phyloP scores from a whole-genome alignment of 345 rosid genomes.

The Ceriops decandra region DNA sequence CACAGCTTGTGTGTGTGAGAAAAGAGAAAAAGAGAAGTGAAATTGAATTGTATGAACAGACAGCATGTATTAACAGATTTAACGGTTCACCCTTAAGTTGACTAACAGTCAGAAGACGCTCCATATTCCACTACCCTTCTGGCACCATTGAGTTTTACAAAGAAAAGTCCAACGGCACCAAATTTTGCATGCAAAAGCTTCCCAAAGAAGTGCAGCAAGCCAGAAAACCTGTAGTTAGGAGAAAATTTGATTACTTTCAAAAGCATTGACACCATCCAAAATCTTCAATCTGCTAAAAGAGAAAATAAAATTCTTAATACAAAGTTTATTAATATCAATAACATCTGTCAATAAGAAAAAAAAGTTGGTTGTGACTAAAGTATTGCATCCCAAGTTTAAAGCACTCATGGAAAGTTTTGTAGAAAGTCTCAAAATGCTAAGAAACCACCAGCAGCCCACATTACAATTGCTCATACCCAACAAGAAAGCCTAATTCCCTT shows the following conservation, averaged over 20 bases:
- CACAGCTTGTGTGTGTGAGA: not conserved
- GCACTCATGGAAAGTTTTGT: not conserved
- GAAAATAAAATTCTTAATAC: not conserved
- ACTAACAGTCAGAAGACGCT: slow-evolving; percentile 35
- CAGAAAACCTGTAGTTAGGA: slow-evolving; percentile 20
- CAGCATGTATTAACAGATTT: slow-evolving; percentile 6
- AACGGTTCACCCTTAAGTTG: slow-evolving; percentile 44
- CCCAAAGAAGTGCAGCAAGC: slow-evolving; percentile 14
- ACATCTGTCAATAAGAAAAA: not conserved
- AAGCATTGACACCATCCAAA: not conserved
- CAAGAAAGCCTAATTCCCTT: not conserved
- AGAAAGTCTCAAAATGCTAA: not conserved
- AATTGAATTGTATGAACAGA: slow-evolving; percentile 2
- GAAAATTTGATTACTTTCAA: not conserved
- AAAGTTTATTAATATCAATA: not conserved
- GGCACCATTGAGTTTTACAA: slow-evolving; percentile 48
- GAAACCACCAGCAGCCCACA: not conserved
- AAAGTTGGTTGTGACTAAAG: not conserved
- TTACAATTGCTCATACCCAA: not conserved
- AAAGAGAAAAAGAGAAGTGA: not conserved
- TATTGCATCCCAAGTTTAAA: not conserved
- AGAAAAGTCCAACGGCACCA: slow-evolving; percentile 25
- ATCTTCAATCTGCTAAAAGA: slow-evolving; percentile 3
- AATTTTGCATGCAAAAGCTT: slow-evolving; percentile 11
- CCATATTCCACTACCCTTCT: slow-evolving; percentile 48